These are phyloP conservation scores for Coffea humblotiana DNA, from an alignment of 305 asterid species.

Conservation along the genomic window DNA sequence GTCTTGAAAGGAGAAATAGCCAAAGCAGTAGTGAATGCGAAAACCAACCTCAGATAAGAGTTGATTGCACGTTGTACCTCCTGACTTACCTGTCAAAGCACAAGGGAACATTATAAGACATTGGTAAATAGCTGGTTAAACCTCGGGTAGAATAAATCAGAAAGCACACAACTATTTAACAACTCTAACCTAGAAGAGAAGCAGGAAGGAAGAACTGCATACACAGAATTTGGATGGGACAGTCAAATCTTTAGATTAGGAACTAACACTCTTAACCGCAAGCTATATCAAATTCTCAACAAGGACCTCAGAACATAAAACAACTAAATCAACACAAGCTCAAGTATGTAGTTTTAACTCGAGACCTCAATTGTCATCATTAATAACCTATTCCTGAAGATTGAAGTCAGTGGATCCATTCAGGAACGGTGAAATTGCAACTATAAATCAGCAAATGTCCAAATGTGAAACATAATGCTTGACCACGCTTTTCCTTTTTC, in stretches of 20 bases:
- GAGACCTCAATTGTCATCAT: not conserved
- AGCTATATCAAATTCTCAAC: not conserved
- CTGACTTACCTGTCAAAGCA: constrained; percentile 60
- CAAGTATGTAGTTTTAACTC: not conserved
- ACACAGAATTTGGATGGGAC: not conserved
- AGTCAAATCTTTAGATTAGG: not conserved
- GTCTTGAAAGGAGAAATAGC: not conserved
- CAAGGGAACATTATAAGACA: constrained; percentile 18
- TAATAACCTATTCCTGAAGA: not conserved
- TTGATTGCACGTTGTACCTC: constrained; percentile 46
- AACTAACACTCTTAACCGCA: not conserved
- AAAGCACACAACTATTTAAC: not conserved
- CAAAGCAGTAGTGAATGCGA: not conserved
- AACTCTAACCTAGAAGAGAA: not conserved
- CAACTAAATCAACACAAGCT: not conserved
- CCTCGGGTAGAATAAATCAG: not conserved
- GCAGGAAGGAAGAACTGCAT: not conserved
- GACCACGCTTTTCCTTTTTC: not conserved
- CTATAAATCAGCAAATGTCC: not conserved
- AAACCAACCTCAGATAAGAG: constrained; percentile 45
- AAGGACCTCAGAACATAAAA: not conserved
- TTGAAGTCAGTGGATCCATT: not conserved
- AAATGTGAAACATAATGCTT: no score
- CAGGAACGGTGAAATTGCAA: not conserved
- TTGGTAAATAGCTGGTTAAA: not conserved